Conservation (phyloP, 176 grass and related monocot species). For the Cenchrus americanus region DNA sequence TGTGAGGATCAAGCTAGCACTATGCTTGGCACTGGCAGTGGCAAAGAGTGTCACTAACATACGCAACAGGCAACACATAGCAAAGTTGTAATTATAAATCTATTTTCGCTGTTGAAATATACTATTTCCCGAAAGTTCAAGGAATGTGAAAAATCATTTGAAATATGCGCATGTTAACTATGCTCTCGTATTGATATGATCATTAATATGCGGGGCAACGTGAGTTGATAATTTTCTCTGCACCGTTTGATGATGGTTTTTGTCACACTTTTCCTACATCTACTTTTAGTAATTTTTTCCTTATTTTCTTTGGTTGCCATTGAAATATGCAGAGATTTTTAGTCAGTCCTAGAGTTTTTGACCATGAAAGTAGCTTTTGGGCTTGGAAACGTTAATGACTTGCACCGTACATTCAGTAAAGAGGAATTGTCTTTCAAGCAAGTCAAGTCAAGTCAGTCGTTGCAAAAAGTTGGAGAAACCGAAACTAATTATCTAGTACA, state of each 20-base stretch:
- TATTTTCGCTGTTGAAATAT: neutral
- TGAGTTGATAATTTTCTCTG: neutral
- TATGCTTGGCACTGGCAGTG: too few species aligned
- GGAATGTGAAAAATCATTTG: neutral
- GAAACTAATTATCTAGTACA: too few species aligned
- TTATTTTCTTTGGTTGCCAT: neutral
- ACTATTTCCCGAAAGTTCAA: neutral
- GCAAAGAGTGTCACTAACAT: neutral
- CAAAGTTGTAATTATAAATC: neutral
- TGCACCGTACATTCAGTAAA: neutral
- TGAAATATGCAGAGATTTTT: neutral
- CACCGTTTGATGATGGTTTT: neutral
- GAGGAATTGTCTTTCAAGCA: neutral
- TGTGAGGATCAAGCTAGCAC: too few species aligned
- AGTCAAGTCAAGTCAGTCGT: neutral
- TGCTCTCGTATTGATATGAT: neutral
- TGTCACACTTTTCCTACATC: neutral
- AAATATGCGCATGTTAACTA: neutral
- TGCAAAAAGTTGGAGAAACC: neutral
- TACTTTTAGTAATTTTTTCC: neutral
- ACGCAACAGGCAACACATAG: neutral
- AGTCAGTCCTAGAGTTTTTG: neutral
- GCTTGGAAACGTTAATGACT: neutral
- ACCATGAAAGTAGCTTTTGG: neutral
- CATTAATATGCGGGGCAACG: neutral